These are phyloP conservation scores for Mycena leptocephala DNA, from an alignment of 768 basidiomycete genomes.

Conservation along the genomic window DNA sequence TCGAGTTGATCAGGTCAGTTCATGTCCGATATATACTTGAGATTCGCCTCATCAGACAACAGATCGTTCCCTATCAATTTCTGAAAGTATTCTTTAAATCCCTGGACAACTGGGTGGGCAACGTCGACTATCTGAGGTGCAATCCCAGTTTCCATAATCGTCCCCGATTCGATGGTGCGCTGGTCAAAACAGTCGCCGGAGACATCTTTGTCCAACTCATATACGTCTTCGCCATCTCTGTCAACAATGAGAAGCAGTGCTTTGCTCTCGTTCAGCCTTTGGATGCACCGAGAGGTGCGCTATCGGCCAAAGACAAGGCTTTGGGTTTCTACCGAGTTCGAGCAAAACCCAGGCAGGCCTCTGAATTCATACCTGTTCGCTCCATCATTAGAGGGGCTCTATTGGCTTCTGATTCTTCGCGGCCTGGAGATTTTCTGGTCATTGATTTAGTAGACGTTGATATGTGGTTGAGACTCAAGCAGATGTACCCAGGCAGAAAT, in stretches of 20 bases:
- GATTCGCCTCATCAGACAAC: too few relatives aligned
- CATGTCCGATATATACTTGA: too few relatives aligned
- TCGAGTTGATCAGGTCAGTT: too few relatives aligned
- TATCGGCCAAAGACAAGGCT: constrained; percentile 38
- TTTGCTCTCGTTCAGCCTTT: constrained; percentile 10
- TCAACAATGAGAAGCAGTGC: neutral
- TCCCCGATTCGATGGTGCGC: constrained; percentile 28
- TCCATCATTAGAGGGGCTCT: constrained; percentile 50
- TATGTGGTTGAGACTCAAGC: constrained; percentile 38
- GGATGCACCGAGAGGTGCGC: neutral
- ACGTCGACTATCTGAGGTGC: constrained; percentile 39
- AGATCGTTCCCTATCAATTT: constrained; percentile 12
- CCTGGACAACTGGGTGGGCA: constrained; percentile 33
- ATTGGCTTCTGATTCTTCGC: constrained; percentile 37
- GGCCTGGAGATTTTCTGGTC: constrained; percentile 41
- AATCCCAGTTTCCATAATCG: constrained; percentile 33
- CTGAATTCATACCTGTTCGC: constrained; percentile 42
- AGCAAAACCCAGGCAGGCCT: neutral
- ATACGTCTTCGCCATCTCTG: neutral
- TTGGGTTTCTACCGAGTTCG: constrained; percentile 41
- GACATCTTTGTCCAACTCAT: neutral
- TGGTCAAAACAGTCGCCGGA: neutral
- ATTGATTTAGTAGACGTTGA: constrained; percentile 49
- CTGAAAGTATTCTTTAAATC: constrained; percentile 40
- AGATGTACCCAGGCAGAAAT: too few relatives aligned